Base-by-base conservation (phyloP, 257 asterid species). In the Ajuga chamaepitys region DNA sequence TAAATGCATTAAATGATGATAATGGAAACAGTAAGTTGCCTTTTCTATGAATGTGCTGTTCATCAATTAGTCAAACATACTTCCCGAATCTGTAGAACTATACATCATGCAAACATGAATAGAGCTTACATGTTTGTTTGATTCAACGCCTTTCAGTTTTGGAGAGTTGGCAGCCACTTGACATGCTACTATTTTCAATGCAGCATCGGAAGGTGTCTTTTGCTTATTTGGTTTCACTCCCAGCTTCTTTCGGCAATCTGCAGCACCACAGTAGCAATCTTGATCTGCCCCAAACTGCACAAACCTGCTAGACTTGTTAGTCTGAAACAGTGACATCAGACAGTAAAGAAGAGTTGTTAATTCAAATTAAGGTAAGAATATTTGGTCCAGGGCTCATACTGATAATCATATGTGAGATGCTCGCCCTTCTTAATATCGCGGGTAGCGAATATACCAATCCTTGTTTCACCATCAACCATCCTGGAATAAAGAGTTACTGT, bases 221-320 rank as follows among this genome's bases (percentile, higher is more conserved):
- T 72, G 76, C 71, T 86, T 87, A 62, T 77, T 83, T 44, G 92
- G 89, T 74, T 83, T 93, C 42, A 82, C 89, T 30, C 99, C 99
- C 53, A 93, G 90, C 81, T 90, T 93, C 76, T 68, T 83, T 70
- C 96, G 80, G 74, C 99, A 93, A 66, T 80, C 79, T 26, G 54
- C 76, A 66, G 99, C 94, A 72, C 99, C 99, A 74, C 99, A 93
- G 72, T 84, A 79, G 78, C 99, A 93, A 79, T 87, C 89, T 80
- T 93, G 90, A 82, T 93, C 99, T 77, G 99, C 97, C 68, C 99
- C 99, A 80, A 93, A 93, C 75, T 93, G 99, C 80, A 93, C 99
- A 81, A 93, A 93, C 90, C 99, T 93, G 96, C 88, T 70, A 72
- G 20, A 74, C 68, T 79, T 75, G 82, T 92, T 82, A 92, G 86